Base-by-base conservation (phyloP, 768 basidiomycete genomes). In the Trametes meyenii region DNA sequence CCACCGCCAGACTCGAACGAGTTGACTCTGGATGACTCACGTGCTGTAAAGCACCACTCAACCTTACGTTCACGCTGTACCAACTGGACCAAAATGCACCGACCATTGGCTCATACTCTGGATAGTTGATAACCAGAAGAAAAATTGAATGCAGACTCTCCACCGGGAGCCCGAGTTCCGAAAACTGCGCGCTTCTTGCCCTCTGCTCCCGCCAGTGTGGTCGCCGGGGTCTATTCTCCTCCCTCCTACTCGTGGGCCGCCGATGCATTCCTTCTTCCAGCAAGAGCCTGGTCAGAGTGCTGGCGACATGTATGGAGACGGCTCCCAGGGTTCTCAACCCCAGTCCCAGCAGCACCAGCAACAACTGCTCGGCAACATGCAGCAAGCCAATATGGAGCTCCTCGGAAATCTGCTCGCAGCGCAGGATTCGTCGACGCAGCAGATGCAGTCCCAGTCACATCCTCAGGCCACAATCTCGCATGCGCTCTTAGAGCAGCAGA, bases 401-500 rank as follows among this genome's bases (percentile, higher is more conserved):
- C 74, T 87, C 52, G 76, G 78, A 33, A 83, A 81, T 67, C 66
- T 86, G 44, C 81, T 87, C 71, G 77, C 80, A 36, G 75, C 82
- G 70, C 83, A 81, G 60, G 78, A 70, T 21, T 14, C n/a, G 44
- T n/a, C 57, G 10, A 51, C 39, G 24, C 55, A 62, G 50, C 63
- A 67, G 49, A 57, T 45, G 63, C 59, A 16, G 38, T 55, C 29
- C 45, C 74, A 66, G 38, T 70, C 62, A 5, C 69, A 71, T 60
- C 57, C 69, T 62, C 66, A 71, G 70, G 68, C 62, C 42, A 38
- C 69, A n/a, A 64, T 67, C 56, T 78, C 83, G 6, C 82, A 86
- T 48, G 70, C 84, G 62, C 73, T 89, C 39, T 73, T 88, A 43
- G 88, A 90, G 69, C 89, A 92, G 67, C 90, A 92, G 72, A 83